Evolutionary conservation across 306 rosid species (phyloP), one percentile per base, ranked within the genome.

Genomic region (Dalbergia oliveri): DNA sequence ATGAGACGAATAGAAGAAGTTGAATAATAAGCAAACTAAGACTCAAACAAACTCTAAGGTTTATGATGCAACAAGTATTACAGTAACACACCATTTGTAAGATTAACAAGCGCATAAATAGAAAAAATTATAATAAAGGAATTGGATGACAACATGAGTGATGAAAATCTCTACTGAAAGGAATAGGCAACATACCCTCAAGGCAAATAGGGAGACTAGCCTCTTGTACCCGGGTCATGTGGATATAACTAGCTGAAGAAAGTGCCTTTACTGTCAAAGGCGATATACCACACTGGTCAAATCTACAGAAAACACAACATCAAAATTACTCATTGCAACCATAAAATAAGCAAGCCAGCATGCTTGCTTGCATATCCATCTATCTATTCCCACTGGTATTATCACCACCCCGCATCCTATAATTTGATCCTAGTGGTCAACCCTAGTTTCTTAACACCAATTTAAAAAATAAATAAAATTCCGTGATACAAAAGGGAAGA

Each of bases 191-290:
- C 90, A 34, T 84, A 95, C 99, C 98, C 65, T 93, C 96, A 80
- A 95, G 91, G 81, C 90, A 82, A 87, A 83, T 66, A 56, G 92
- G 60, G 70, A 95, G 81, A 79, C 92, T 84, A 66, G 88, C 92
- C 92, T 93, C 97, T 80, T 95, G 99, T 16, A 91, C 96, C 41
- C 90, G 86, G 21, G 98, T 93, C 99, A 93, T 83, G 39, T 75
- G 88, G 77, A 85, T 63, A 86, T 89, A 95, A 33, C 96, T 93
- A 76, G 98, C 90, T 4, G 85, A 82, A 76, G 92, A 88, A 67
- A 95, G 95, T 43, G 99, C 95, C 85, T 86, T 91, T 67, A 91
- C 82, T 8, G 98, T 93, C 76, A 83, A 80, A 10, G 92, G 93
- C 26, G 98, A 95, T 85, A 95, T 86, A 13, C 86, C 88, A n/a